These are phyloP conservation scores for Sugiyamaella japonica DNA, from an alignment of 1,139 yeast genomes.

Conservation along the genomic window DNA sequence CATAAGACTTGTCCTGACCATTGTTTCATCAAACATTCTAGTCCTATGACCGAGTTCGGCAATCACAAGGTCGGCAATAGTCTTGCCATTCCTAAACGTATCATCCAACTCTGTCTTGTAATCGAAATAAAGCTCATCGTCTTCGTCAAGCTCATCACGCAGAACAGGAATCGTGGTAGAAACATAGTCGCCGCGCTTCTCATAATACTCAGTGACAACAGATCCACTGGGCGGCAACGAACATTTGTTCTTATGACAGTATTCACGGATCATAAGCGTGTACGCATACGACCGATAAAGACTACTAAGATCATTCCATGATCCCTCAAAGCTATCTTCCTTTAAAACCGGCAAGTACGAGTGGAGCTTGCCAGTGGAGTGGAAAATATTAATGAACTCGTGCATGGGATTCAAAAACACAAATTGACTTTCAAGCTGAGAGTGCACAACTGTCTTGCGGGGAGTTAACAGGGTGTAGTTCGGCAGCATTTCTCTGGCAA, in stretches of 20 bases:
- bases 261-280: slow-evolving; percentile 12
- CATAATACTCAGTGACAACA: slow-evolving; percentile 14
- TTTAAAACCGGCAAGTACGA: slow-evolving; percentile 15
- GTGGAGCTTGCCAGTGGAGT: slow-evolving; percentile 12
- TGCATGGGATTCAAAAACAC: slow-evolving; percentile 10
- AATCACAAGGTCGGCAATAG: slow-evolving; percentile 11
- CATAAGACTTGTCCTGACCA: neutral
- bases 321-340: neutral
- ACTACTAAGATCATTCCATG: slow-evolving; percentile 19
- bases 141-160: slow-evolving; percentile 6
- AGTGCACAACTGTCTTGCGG: neutral
- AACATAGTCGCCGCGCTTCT: slow-evolving; percentile 3
- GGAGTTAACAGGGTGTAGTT: neutral
- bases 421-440: slow-evolving; percentile 1
- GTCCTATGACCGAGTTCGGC: slow-evolving; percentile 16
- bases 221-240: neutral
- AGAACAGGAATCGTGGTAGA: slow-evolving; percentile 5
- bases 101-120: slow-evolving; percentile 15
- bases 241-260: slow-evolving; percentile 6
- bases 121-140: slow-evolving; percentile 9
- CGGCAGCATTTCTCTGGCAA: neutral
- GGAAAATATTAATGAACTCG: slow-evolving; percentile 20
- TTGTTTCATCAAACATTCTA: too few relatives aligned
- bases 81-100: slow-evolving; percentile 3
- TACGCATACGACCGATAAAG: slow-evolving; percentile 23